Evolutionary conservation across 805 yeast species (phyloP).

Genomic region (Jamesozyma gamospora): DNA sequence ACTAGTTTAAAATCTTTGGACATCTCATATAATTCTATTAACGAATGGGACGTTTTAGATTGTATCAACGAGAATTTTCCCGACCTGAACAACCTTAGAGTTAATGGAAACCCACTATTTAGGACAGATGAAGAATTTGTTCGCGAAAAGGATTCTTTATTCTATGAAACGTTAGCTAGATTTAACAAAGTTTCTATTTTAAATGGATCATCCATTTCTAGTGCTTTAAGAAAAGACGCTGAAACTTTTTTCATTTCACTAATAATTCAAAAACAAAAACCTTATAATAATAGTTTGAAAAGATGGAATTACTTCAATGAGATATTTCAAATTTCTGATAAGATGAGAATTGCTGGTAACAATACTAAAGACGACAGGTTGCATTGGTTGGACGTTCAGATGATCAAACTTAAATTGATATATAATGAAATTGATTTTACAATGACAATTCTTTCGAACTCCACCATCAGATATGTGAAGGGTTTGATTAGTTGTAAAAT

Average conservation of each 20-base stretch:
- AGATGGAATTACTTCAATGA: conserved; percentile 37
- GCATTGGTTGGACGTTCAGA: conserved; percentile 9
- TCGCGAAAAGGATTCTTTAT: conserved; percentile 18
- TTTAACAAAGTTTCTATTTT: conserved; percentile 32
- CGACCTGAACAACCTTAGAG: conserved; percentile 35
- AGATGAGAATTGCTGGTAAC: background rate
- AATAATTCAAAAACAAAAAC: conserved; percentile 28
- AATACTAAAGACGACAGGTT: background rate
- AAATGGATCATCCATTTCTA: conserved; percentile 47
- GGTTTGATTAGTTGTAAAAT: conserved; percentile 10
- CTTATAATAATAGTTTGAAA: conserved; percentile 12
- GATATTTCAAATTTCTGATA: conserved; percentile 25
- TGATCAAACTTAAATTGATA: conserved; percentile 7
- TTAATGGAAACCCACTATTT: conserved; percentile 45
- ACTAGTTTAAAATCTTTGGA: conserved; percentile 32
- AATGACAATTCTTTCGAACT: conserved; percentile 9
- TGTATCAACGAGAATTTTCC: conserved; percentile 32
- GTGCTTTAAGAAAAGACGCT: conserved; percentile 46
- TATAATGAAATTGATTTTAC: conserved; percentile 1
- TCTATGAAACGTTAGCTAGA: conserved; percentile 38
- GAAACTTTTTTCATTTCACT: conserved; percentile 57
- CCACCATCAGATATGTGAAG: conserved; percentile 19
- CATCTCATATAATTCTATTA: conserved; percentile 41
- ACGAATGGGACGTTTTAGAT: conserved; percentile 42
- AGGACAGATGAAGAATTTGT: background rate